Evolutionary conservation across 148 eudicot genomes (phyloP).

Genomic region (Camellia japonica): DNA sequence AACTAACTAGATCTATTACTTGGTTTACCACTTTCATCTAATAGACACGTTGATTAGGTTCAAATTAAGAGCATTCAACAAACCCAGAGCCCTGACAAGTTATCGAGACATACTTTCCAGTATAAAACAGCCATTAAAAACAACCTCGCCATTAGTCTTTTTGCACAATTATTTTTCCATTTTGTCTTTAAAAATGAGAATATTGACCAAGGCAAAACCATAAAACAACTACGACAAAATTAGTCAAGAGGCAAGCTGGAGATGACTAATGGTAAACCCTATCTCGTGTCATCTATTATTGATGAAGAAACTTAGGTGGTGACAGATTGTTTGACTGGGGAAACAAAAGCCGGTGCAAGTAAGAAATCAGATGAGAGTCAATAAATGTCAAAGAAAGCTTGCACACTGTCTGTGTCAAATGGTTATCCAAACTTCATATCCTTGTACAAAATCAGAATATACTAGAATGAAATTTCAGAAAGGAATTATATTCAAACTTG

Average conservation of each 20-base stretch:
- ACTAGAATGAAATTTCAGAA: constrained; percentile 1
- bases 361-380: not conserved
- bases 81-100: not conserved
- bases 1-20: not conserved
- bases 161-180: not conserved
- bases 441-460: not conserved
- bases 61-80: constrained; percentile 3
- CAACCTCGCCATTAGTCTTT: not conserved
- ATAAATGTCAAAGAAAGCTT: not conserved
- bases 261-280: not conserved
- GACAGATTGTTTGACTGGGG: constrained; percentile 1
- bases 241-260: constrained; percentile 7
- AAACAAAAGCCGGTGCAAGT: constrained; percentile 2
- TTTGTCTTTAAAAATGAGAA: not conserved
- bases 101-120: not conserved
- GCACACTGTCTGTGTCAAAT: not conserved
- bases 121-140: not conserved
- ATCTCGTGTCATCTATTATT: not conserved
- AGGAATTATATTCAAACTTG: not conserved
- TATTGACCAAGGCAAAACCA: not conserved
- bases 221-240: not conserved
- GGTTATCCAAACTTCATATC: not conserved
- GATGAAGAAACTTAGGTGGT: not conserved
- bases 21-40: constrained; percentile 2
- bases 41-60: not conserved